Conservation (phyloP, 148 eudicot genomes). For the Talinum fruticosum region DNA sequence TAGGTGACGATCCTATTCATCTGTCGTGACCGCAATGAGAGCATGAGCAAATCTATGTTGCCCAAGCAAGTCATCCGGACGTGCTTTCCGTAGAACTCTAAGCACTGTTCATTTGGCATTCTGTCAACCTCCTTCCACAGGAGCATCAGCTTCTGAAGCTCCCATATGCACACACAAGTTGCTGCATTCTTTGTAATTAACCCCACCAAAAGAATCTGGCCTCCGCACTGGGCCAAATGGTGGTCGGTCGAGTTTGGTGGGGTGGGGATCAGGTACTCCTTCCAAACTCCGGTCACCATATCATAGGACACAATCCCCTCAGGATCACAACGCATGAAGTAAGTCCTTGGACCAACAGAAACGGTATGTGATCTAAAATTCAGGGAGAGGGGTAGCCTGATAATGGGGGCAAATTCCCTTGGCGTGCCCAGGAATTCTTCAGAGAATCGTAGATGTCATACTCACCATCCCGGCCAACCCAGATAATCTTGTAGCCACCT, state of each 20-base stretch:
- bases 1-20: slow-evolving; percentile 81
- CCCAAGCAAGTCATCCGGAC: slow-evolving; percentile 90
- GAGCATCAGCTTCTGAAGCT: slow-evolving; percentile 96
- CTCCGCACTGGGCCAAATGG: slow-evolving; percentile 72
- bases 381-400: slow-evolving; percentile 66
- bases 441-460: slow-evolving; percentile 75
- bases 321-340: slow-evolving; percentile 77
- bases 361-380: slow-evolving; percentile 79
- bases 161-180: slow-evolving; percentile 95
- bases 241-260: slow-evolving; percentile 69
- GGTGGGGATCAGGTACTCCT: slow-evolving; percentile 61
- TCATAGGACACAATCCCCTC: slow-evolving; percentile 81
- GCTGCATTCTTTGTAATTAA: slow-evolving; percentile 82
- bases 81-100: slow-evolving; percentile 97
- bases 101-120: slow-evolving; percentile 99
- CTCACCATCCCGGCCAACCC: slow-evolving; percentile 84
- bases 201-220: slow-evolving; percentile 71
- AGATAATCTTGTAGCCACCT: slow-evolving; percentile 69
- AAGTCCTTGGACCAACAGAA: slow-evolving; percentile 42
- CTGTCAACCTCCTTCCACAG: slow-evolving; percentile 99
- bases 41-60: slow-evolving; percentile 81
- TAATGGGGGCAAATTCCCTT: slow-evolving; percentile 50
- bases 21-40: slow-evolving; percentile 76
- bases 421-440: slow-evolving; percentile 56
- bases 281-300: slow-evolving; percentile 60